Percentiles rank a stretch among this genome's conserved stretches.
Evolutionary conservation across 2,329 filamentous ascomycete genomes (phyloP).

Genomic region (Leptographium flavum): DNA sequence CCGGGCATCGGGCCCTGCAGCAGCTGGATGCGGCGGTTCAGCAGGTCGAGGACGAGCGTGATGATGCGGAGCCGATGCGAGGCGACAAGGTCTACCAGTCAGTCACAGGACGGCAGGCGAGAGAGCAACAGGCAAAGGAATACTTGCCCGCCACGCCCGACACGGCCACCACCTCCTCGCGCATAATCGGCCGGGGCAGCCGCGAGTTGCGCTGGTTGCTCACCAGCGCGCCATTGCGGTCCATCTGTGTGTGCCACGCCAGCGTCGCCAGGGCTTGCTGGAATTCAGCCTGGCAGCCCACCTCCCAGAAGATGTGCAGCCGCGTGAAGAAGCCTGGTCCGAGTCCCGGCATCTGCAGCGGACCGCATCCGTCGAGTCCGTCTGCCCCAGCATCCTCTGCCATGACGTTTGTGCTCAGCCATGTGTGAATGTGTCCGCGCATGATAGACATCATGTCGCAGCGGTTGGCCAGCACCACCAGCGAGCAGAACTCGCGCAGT

Average conservation of each 20-base stretch:
- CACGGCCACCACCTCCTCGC: constrained; percentile 3
- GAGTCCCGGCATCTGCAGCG: neutral
- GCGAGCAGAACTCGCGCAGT: constrained; percentile 1
- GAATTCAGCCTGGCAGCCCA: constrained; percentile 3
- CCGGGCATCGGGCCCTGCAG: constrained; percentile 3
- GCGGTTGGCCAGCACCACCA: constrained; percentile 4
- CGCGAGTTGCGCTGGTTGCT: neutral
- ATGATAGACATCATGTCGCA: constrained; percentile 5
- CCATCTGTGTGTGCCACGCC: constrained; percentile 3
- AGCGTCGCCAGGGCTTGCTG: neutral
- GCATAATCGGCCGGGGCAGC: neutral
- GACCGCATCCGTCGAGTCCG: neutral
- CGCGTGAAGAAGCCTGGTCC: neutral
- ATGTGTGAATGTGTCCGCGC: constrained; percentile 2
- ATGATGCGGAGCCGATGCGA: neutral
- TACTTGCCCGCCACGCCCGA: neutral
- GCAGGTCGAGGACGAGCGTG: neutral
- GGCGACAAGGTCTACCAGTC: neutral
- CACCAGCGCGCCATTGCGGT: neutral
- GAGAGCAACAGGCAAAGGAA: neutral
- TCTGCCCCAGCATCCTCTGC: neutral
- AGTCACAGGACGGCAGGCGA: neutral
- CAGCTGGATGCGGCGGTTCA: neutral
- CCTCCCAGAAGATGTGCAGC: constrained; percentile 7
- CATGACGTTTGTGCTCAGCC: neutral